These are phyloP conservation scores for Populus trichocarpa DNA, from an alignment of 441 rosid genomes.

Conservation along the genomic window DNA sequence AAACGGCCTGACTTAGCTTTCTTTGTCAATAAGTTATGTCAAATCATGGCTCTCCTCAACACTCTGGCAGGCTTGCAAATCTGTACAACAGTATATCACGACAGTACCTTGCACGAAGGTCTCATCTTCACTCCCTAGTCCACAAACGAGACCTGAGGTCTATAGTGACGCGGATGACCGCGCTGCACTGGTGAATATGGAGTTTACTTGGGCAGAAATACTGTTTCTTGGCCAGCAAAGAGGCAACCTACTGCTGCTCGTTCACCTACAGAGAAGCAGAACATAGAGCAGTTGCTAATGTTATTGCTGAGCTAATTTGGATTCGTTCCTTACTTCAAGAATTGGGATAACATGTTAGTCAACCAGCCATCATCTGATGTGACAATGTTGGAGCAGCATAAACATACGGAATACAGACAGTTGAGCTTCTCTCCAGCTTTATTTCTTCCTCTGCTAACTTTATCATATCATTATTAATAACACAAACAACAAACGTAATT, in stretches of 20 bases:
- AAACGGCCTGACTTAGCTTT: too few species aligned
- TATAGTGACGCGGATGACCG: not conserved
- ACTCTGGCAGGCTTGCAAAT: too few species aligned
- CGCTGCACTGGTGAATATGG: not conserved
- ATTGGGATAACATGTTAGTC: not conserved
- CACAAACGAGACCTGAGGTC: too few species aligned
- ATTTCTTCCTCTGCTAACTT: not conserved
- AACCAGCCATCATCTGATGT: not conserved
- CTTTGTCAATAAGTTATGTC: too few species aligned
- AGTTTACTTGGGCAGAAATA: not conserved
- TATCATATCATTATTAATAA: not conserved
- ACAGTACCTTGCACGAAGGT: too few species aligned
- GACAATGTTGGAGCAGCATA: not conserved
- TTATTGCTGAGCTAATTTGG: not conserved
- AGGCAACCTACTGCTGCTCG: not conserved
- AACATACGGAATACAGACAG: not conserved
- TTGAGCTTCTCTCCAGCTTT: not conserved
- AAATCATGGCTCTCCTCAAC: too few species aligned
- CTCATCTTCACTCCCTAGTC: too few species aligned
- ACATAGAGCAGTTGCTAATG: not conserved
- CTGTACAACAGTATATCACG: too few species aligned
- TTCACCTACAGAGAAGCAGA: not conserved
- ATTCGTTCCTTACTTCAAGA: not conserved
- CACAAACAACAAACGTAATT: not conserved
- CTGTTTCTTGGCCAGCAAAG: not conserved